Base-by-base conservation (phyloP, 495 filamentous ascomycete species). In the Daldinia concentrica region DNA sequence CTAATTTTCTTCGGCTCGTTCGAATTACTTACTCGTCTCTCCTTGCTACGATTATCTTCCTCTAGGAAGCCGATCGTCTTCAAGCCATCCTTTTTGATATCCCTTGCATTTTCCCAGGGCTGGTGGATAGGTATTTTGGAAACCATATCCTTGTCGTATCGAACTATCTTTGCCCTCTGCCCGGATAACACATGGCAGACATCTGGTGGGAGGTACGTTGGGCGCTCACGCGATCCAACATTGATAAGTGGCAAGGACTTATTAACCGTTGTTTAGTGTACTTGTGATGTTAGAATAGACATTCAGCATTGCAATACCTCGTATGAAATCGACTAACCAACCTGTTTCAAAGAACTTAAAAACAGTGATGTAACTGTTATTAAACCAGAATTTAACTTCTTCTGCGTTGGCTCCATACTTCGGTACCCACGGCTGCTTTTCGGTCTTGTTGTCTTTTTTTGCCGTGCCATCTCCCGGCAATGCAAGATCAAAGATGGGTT, bases 181-280 rank as follows among this genome's bases (percentile, higher is more conserved):
- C 90, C 90, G 27, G 85, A 81, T 19, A 86, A 58, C 6, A 92
- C 86, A 2, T 58, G 51, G 74, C 88, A 91, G 6, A 89, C 81
- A 58, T 93, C 88, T 4, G 83, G 73, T 0, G 90, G 90, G 24
- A 92, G 69, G 68, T 89, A 92, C 45, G 76, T 79, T 0, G 90
- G 87, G 15, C 84, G 80, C 0, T 83, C 78, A 3, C 48, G 74
- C 14, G 77, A 87, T 14, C 90, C 90, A 26, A 90, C 85, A 68
- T 93, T 92, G 57, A 94, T 75, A 1, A 92, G 84, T 0, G 90
- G 89, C 9, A 82, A 63, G 0, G 75, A 57, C 7, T 14, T 29
- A 50, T 62, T 58, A 36, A 60, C 50, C 14, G 1, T 57, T 26
- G 14, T 22, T 0, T 29, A 8, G 41, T 65, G 48, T 32, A 22